Base-by-base conservation (phyloP, 2,329 filamentous ascomycete species). In the Exophiala dermatitidis region DNA sequence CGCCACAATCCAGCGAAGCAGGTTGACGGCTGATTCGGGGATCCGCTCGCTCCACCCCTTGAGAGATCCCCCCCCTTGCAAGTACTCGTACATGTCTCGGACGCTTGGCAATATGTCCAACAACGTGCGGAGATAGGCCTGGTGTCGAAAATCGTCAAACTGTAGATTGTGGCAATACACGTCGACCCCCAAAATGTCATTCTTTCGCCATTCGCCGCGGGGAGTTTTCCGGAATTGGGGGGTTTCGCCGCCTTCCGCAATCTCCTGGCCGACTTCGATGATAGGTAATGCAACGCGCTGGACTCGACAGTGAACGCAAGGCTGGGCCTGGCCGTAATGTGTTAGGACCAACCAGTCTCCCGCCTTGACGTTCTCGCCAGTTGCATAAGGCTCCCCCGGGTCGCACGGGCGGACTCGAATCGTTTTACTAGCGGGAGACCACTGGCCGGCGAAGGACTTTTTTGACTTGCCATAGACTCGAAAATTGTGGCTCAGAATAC, bases 1-100 rank as follows among this genome's bases (percentile, higher is more conserved):
- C 0, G 90, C 87, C 53, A 96, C 81, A 56, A 95, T 87, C 90
- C 90, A 96, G 48, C 87, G 79, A 19, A 96, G 71, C 0, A 95
- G 69, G 19, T 82, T 79, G 2, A 88, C 69, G 0, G 84, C 80
- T 4, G 86, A 78, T 1, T 81, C 78, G 0, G 84, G 79, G 6
- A 95, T 75, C 12, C 76, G 71, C 26, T 79, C 73, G 59, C 71
- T 68, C 83, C 83, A 86, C 43, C 68, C 71, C 2, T 69, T 65
- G 28, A 86, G 66, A 1, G 61, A 62, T 2, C 63, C 66, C 2
- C 72, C 68, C 2, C 70, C 60, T 8, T 58, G 57, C 8, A 83
- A 68, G 54, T 74, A 82, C 0, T 65, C 55, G 31, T 68, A 73
- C 72, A 75, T 75, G 3, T 65, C 58, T 6, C 60, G 34, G 0